phyloP scores from a whole-genome alignment of 83 land plant genomes.

The Larix sibirica region DNA sequence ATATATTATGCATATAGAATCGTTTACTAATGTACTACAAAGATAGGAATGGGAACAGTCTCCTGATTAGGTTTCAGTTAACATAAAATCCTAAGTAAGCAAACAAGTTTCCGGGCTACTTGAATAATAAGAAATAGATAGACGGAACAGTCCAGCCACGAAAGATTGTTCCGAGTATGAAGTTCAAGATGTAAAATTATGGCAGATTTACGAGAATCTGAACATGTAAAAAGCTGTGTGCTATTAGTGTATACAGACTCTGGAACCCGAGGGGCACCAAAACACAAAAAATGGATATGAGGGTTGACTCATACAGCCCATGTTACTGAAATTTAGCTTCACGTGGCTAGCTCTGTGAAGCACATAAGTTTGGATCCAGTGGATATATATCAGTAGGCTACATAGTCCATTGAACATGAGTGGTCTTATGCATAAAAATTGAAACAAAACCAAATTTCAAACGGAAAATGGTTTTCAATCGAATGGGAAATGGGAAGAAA shows the following conservation, averaged over 20 bases:
- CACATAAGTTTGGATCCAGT: too few species aligned
- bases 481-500: background rate
- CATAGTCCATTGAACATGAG: background rate
- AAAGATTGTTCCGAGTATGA: background rate
- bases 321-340: background rate
- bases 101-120: background rate
- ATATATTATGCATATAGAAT: too few species aligned
- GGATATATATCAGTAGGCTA: background rate
- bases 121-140: background rate
- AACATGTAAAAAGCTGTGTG: background rate
- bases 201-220: background rate
- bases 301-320: background rate
- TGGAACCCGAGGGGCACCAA: background rate
- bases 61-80: too few species aligned
- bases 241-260: background rate
- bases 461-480: background rate
- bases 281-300: background rate
- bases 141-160: background rate
- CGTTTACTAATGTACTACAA: too few species aligned
- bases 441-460: background rate
- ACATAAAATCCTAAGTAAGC: background rate
- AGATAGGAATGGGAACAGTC: too few species aligned
- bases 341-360: background rate
- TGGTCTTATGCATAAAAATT: too few species aligned
- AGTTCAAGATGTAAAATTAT: background rate